Evolutionary conservation across 768 basidiomycete species (phyloP).

Genomic region (Pisolithus sp.): DNA sequence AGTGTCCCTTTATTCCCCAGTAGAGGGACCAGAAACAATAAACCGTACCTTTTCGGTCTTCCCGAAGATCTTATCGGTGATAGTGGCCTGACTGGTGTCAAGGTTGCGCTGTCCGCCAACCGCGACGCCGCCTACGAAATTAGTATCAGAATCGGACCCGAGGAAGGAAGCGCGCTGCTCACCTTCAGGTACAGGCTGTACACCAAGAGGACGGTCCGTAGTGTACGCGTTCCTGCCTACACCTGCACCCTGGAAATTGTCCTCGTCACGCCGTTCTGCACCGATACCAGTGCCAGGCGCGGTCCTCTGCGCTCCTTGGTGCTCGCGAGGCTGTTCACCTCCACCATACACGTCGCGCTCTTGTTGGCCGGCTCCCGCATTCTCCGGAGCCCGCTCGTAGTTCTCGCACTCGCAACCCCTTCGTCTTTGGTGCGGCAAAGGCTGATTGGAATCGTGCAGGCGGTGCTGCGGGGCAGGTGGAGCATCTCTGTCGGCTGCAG

Average conservation of each 20-base stretch:
- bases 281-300: background rate
- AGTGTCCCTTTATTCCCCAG: too few relatives aligned
- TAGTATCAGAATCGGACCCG: too few relatives aligned
- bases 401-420: slow-evolving; percentile 1
- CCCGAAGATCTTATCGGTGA: slow-evolving; percentile 51
- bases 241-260: background rate
- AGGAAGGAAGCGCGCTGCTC: background rate
- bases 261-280: slow-evolving; percentile 1
- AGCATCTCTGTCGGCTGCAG: background rate
- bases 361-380: slow-evolving; percentile 9
- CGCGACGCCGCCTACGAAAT: slow-evolving; percentile 19
- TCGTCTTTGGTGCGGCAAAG: slow-evolving; percentile 26
- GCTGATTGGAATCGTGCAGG: slow-evolving; percentile 42
- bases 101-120: slow-evolving; percentile 16
- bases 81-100: slow-evolving; percentile 33
- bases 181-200: slow-evolving; percentile 32
- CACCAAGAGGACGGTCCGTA: slow-evolving; percentile 31
- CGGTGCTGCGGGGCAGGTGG: slow-evolving; percentile 32
- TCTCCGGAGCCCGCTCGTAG: slow-evolving; percentile 16
- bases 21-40: too few relatives aligned
- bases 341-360: background rate
- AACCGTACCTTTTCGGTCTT: slow-evolving; percentile 48
- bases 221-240: slow-evolving; percentile 22
- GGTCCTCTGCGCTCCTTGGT: background rate
- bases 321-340: too few relatives aligned